Conservation (phyloP, 2,329 filamentous ascomycete species). For the Ascochyta fabae region DNA sequence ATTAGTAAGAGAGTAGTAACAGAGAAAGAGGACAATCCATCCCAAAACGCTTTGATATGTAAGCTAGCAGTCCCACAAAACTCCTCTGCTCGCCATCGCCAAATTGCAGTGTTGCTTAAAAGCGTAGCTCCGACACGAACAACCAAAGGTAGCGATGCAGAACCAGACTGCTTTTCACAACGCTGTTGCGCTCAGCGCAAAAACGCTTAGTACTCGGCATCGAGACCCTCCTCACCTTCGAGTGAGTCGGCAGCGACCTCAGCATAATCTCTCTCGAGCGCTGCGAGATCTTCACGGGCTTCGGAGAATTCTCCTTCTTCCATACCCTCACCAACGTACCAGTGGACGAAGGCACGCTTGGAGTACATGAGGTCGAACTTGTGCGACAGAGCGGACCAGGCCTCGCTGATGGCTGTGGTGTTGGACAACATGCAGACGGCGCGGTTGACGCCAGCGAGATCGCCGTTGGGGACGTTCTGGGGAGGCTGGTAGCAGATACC, state of each 20-base stretch:
- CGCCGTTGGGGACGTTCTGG: constrained; percentile 93
- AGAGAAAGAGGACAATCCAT: constrained; percentile 35
- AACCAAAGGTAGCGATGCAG: constrained; percentile 38
- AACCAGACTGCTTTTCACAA: constrained; percentile 29
- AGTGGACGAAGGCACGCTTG: constrained; percentile 99
- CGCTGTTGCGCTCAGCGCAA: constrained; percentile 24
- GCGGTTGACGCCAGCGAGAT: constrained; percentile 96
- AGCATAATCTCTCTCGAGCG: constrained; percentile 97
- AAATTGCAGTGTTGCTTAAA: constrained; percentile 28
- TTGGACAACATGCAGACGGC: constrained; percentile 99
- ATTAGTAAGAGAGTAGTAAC: constrained; percentile 40
- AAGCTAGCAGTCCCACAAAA: constrained; percentile 29
- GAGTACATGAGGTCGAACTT: constrained; percentile 99
- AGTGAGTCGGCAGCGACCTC: constrained; percentile 96
- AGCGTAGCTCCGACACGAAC: constrained; percentile 29
- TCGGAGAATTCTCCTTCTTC: constrained; percentile 99
- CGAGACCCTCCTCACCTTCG: constrained; percentile 81
- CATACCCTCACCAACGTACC: constrained; percentile 99
- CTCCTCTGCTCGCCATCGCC: constrained; percentile 28
- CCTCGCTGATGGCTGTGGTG: constrained; percentile 97
- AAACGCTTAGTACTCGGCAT: constrained; percentile 83
- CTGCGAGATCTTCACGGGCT: constrained; percentile 97
- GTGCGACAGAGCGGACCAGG: constrained; percentile 92
- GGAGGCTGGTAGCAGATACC: constrained; percentile 99
- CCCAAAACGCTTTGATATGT: constrained; percentile 36